A percentile compares a stretch with the other conserved stretches of the same genome.
Evolutionary conservation across 805 yeast species (phyloP).

Genomic region (Tetrapisispora namnaoensis): DNA sequence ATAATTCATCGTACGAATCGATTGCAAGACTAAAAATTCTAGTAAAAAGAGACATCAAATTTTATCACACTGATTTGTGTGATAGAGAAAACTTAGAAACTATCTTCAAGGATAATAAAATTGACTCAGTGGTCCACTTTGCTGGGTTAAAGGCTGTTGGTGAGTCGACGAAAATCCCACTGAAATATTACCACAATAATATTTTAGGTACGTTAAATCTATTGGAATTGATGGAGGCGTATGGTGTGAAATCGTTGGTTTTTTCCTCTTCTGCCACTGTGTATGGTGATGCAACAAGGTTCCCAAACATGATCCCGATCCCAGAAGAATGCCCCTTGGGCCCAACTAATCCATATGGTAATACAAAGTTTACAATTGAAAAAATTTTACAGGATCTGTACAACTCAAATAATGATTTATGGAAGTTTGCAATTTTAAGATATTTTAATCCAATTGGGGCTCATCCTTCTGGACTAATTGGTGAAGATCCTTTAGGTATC

Average conservation of each 20-base stretch:
- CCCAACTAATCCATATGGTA: slow-evolving; percentile 72
- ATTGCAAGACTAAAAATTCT: slow-evolving; percentile 51
- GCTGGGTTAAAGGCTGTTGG: slow-evolving; percentile 83
- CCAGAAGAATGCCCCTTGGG: slow-evolving; percentile 70
- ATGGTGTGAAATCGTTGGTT: slow-evolving; percentile 44
- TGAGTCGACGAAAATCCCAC: slow-evolving; percentile 60
- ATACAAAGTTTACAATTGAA: slow-evolving; percentile 60
- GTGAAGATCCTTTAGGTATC: slow-evolving; percentile 71
- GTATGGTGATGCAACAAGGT: slow-evolving; percentile 71
- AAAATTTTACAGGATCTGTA: slow-evolving; percentile 47
- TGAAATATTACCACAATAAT: slow-evolving; percentile 59
- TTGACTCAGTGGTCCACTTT: slow-evolving; percentile 61
- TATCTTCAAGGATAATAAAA: slow-evolving; percentile 40
- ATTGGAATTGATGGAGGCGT: slow-evolving; percentile 41
- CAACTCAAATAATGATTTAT: slow-evolving; percentile 13
- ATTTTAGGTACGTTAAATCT: slow-evolving; percentile 54
- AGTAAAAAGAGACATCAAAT: slow-evolving; percentile 39
- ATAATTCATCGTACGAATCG: slow-evolving; percentile 59
- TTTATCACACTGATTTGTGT: slow-evolving; percentile 47
- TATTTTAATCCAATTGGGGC: slow-evolving; percentile 85
- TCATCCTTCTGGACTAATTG: slow-evolving; percentile 69
- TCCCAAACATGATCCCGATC: slow-evolving; percentile 63
- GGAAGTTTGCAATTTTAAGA: slow-evolving; percentile 55
- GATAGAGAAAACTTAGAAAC: slow-evolving; percentile 39
- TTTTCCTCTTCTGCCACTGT: slow-evolving; percentile 78